Evolutionary conservation across 192 early-diverging fungal species (phyloP).

Genomic region (Coemansia sp.): DNA sequence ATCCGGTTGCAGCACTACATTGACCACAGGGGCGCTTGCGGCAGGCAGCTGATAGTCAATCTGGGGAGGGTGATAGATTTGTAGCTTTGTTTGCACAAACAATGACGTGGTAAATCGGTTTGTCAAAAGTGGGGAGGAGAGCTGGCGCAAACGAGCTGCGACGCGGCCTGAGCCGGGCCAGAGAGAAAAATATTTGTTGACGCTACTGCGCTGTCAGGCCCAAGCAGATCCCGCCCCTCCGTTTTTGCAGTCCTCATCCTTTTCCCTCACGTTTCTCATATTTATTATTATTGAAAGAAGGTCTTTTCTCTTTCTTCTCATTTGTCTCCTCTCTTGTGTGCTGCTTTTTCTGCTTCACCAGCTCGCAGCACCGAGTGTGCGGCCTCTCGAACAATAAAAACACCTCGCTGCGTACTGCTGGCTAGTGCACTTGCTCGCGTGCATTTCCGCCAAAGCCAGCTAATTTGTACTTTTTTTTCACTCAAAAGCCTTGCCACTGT

Average conservation of each 20-base stretch:
- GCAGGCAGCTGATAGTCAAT: neutral
- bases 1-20: neutral
- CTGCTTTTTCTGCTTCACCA: neutral
- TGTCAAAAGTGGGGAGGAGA: neutral
- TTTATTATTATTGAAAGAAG: neutral
- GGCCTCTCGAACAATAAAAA: neutral
- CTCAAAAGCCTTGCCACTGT: neutral
- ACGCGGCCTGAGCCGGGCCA: neutral
- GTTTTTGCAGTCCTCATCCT: neutral
- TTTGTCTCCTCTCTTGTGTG: neutral
- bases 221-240: neutral
- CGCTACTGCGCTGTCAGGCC: neutral
- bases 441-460: neutral
- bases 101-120: neutral
- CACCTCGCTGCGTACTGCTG: neutral
- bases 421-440: constrained; percentile 1
- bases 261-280: neutral
- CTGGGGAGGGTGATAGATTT: neutral
- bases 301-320: neutral
- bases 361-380: neutral
- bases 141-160: neutral
- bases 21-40: neutral
- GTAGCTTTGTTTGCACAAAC: neutral
- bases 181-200: neutral
- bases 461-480: neutral